These are phyloP conservation scores for Dictyostelium intermedium DNA, from an alignment of 78 protist genomes.

Conservation along the genomic window DNA sequence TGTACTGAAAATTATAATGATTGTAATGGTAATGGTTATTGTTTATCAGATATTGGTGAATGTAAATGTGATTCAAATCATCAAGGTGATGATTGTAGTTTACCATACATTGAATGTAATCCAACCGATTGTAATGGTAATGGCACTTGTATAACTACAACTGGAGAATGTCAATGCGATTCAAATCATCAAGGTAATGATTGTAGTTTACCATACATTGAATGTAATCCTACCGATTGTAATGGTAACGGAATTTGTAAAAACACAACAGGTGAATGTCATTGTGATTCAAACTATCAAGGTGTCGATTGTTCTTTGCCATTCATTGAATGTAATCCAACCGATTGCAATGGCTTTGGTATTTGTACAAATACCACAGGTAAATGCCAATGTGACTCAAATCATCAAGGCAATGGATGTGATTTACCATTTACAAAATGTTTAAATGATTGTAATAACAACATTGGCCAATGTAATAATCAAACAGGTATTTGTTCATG, in stretches of 20 bases:
- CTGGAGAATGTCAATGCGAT: neutral
- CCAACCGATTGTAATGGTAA: neutral
- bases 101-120: neutral
- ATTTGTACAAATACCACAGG: neutral
- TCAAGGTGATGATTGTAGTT: neutral
- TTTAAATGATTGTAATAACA: neutral
- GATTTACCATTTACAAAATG: neutral
- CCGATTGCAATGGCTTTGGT: neutral
- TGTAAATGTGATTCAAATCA: neutral
- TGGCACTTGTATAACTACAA: neutral
- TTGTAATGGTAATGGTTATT: neutral
- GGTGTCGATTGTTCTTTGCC: neutral
- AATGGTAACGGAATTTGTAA: neutral
- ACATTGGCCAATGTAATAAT: neutral
- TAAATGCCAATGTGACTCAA: neutral
- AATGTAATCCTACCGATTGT: neutral
- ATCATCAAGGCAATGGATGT: neutral
- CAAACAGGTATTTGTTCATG: neutral
- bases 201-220: neutral
- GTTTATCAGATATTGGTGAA: neutral
- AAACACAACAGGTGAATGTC: neutral
- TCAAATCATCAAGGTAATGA: neutral
- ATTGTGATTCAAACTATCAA: neutral
- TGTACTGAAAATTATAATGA: neutral
- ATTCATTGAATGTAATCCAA: neutral